phyloP scores from a whole-genome alignment of 139 green algal genomes.

The Penium margaritaceum region DNA sequence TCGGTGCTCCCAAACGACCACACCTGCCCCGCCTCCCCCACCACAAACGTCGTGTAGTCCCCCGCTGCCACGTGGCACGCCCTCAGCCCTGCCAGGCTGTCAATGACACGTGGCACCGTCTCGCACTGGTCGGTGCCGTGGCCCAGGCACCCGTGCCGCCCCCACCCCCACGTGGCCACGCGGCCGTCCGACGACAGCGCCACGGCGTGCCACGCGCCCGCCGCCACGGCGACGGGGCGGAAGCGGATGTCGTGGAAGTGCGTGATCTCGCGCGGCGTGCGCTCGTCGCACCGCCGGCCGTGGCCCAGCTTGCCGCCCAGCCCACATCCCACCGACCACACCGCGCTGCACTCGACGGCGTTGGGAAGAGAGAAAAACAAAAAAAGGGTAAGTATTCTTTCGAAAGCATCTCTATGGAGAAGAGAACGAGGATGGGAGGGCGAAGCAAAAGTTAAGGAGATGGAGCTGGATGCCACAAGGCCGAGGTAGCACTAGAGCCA shows the following conservation, averaged over 20 bases:
- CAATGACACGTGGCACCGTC: conserved; percentile 10
- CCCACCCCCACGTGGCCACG: conserved; percentile 35
- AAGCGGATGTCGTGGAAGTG: conserved; percentile 17
- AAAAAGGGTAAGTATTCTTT: not conserved
- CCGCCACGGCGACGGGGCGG: conserved; percentile 15
- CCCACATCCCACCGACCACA: conserved; percentile 26
- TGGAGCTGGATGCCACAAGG: not conserved
- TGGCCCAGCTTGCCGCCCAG: conserved; percentile 33
- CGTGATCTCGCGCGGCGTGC: conserved; percentile 8
- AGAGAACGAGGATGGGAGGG: not conserved
- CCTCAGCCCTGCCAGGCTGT: not conserved
- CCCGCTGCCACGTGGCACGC: conserved; percentile 31
- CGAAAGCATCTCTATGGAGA: not conserved
- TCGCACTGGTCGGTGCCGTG: conserved; percentile 16
- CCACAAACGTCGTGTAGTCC: conserved; percentile 37
- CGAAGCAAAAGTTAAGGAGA: not conserved
- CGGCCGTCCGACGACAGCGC: conserved; percentile 8
- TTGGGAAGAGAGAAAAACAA: not conserved
- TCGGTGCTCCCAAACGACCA: conserved; percentile 34
- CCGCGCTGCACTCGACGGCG: too few species aligned
- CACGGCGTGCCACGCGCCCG: conserved; percentile 24
- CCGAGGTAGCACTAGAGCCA: conserved; percentile 15
- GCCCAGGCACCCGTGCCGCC: conserved; percentile 20
- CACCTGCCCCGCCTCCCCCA: conserved; percentile 22
- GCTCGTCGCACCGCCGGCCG: conserved; percentile 17